Evolutionary conservation across 2,329 filamentous ascomycete genomes (phyloP), one percentile per base, ranked within the genome.

Genomic region (Cadophora luteo-olivacea): DNA sequence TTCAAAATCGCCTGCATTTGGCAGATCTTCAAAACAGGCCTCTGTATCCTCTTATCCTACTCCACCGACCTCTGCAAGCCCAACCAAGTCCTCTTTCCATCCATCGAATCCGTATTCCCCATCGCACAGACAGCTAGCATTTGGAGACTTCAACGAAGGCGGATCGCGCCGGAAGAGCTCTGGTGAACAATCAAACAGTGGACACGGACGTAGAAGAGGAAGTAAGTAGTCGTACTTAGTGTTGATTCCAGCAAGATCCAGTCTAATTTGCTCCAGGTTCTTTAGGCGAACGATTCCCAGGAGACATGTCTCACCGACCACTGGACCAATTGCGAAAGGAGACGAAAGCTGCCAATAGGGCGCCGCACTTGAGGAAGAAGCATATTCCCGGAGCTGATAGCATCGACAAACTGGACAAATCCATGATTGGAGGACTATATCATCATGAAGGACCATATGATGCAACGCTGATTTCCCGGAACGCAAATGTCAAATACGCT

Each of bases 391-490:
- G 86, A 57, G 86, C 92, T 1, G 94, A 98, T 78, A 84, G 85
- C 9, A 96, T 98, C 75, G 95, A 97, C 78, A 82, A 84, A 5
- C 87, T 98, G 0, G 95, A 97, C 77, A 84, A 83, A 64, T 82
- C 85, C 2, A 79, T 86, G n/a, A 79, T 85, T 51, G 86, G 87
- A 62, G 85, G 85, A 22, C 81, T 85, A 2, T 97, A 97, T 79
- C 95, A 97, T 79, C 95, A 98, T 75, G 92, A 91, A 72, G 94
- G 95, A 0, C 95, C 95, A 0, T 98, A 92, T 74, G 95, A 98
- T 78, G 93, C 94, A 11, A 91, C 92, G 1, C 84, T 93, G 64
- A 83, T 91, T 1, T 87, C 91, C 14, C 87, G 92, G 60, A 97
- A 97, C 80, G 84, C 81, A 4, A 84, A 88, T 80, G 83, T 83